Evolutionary conservation across 2,329 filamentous ascomycete species (phyloP), one percentile per base, ranked within the genome.

Genomic region (Lasiodiplodia citricola): DNA sequence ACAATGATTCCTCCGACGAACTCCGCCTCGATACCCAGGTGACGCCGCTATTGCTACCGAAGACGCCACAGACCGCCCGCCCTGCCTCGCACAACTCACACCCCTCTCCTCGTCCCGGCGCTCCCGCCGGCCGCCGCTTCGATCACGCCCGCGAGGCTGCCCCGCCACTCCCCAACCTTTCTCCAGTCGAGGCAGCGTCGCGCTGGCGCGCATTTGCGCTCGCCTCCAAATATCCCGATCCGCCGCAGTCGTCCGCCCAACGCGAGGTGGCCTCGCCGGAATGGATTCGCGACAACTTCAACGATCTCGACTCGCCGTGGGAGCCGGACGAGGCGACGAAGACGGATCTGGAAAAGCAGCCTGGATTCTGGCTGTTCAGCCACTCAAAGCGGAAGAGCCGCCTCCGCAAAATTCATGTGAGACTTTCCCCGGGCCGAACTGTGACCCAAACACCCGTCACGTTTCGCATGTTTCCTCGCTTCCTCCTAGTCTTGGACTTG

Each of bases 341-440:
- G 35, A 82, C 86, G 47, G 81, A 83, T 69, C 81, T 80, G 56
- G 79, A 85, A 70, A 82, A 83, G 62, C 77, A 81, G 70, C 83
- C 80, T 70, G 82, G 83, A 54, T 84, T 85, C 72, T 86, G 83
- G 76, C 72, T 85, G 62, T 80, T 84, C 68, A 83, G 75, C 69
- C 78, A 79, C 13, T 78, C 79, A 25, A 84, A 85, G 72, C 82
- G 85, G 62, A 81, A 85, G 72, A 82, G 57, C 69, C 86, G 84
- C 80, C 79, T 86, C 70, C 87, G 88, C 76, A 86, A 89, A 67
- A 80, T 91, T 63, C 91, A 91, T 70, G 73, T 74, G 69, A 54
- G 68, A 55, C 14, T 50, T 63, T 63, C 58, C 58, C 58, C 41
- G 58, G 25, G 23, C 52, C 52, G 50, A 55, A 13, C 62, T 55